A percentile compares a stretch with the other conserved stretches of the same genome.
Conservation (phyloP, 2,329 filamentous ascomycete species). For the Chrysoporthe cubensis region DNA sequence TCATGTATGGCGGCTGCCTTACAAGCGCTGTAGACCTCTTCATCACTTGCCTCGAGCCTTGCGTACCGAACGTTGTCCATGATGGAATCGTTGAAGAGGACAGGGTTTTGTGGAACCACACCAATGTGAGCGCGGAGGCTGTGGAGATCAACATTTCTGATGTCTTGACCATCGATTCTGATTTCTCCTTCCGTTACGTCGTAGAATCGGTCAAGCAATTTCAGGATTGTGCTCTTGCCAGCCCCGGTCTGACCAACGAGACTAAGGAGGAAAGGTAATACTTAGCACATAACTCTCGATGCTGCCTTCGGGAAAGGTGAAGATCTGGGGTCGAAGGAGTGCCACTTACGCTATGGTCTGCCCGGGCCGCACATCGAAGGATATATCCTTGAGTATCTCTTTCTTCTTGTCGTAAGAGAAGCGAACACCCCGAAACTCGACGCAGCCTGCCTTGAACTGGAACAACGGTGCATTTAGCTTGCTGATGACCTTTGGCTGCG, state of each 20-base stretch:
- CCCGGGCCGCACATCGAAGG: constrained; percentile 54
- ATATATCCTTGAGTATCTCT: constrained; percentile 58
- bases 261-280: not conserved
- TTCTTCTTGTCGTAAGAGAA: constrained; percentile 66
- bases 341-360: constrained; percentile 32
- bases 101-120: constrained; percentile 59
- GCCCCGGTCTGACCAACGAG: constrained; percentile 65
- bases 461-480: constrained; percentile 54
- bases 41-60: constrained; percentile 56
- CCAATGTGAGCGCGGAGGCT: constrained; percentile 59
- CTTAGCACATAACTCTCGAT: not conserved
- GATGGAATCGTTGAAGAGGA: constrained; percentile 62
- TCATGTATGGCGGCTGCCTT: constrained; percentile 61
- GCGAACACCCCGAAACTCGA: constrained; percentile 58
- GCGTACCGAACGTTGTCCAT: constrained; percentile 65
- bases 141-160: constrained; percentile 56
- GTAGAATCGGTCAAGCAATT: constrained; percentile 63
- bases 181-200: constrained; percentile 58
- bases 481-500: constrained; percentile 58
- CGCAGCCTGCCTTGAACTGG: constrained; percentile 54
- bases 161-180: constrained; percentile 59
- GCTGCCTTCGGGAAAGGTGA: too few species aligned
- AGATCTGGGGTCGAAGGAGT: too few species aligned
- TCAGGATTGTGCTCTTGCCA: constrained; percentile 62
- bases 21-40: constrained; percentile 59